A percentile compares a stretch with the other conserved stretches of the same genome.
Evolutionary conservation across 1,139 yeast genomes (phyloP).

Genomic region (Pneumocystis sp.): DNA sequence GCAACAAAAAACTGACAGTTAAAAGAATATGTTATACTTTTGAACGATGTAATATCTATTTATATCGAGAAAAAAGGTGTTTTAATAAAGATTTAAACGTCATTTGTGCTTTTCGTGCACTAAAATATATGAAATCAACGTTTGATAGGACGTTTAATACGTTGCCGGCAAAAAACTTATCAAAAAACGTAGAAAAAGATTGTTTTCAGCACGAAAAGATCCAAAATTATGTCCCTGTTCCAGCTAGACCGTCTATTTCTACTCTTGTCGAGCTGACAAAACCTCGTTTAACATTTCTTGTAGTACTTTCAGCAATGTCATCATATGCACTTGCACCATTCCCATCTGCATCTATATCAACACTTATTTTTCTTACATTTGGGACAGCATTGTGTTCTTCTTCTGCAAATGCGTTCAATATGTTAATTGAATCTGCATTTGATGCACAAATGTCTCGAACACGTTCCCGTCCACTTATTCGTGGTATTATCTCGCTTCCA

Average conservation of each 20-base stretch:
- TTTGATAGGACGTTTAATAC: no score
- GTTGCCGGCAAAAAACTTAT: not conserved
- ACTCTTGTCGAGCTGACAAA: conserved; percentile 64
- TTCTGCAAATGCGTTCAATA: conserved; percentile 90
- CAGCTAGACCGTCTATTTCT: conserved; percentile 7
- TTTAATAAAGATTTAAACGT: no score
- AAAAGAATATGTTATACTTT: no score
- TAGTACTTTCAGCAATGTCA: conserved; percentile 81
- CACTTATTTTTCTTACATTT: conserved; percentile 53
- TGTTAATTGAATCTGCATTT: conserved; percentile 89
- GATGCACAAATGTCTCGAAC: conserved; percentile 85
- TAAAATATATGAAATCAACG: no score
- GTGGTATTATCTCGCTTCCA: conserved; percentile 57
- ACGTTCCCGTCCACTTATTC: conserved; percentile 74
- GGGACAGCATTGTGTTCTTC: conserved; percentile 88
- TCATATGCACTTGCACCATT: conserved; percentile 85
- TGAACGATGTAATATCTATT: no score
- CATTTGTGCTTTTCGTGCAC: no score
- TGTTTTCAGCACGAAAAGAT: not conserved
- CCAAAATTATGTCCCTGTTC: not conserved
- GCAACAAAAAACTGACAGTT: no score
- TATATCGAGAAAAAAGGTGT: no score
- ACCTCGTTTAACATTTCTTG: conserved; percentile 75
- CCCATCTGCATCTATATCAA: conserved; percentile 47
- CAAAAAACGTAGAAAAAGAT: not conserved